phyloP scores from a whole-genome alignment of 73 alveolate genomes.

The Paramecium tetraurelia region DNA sequence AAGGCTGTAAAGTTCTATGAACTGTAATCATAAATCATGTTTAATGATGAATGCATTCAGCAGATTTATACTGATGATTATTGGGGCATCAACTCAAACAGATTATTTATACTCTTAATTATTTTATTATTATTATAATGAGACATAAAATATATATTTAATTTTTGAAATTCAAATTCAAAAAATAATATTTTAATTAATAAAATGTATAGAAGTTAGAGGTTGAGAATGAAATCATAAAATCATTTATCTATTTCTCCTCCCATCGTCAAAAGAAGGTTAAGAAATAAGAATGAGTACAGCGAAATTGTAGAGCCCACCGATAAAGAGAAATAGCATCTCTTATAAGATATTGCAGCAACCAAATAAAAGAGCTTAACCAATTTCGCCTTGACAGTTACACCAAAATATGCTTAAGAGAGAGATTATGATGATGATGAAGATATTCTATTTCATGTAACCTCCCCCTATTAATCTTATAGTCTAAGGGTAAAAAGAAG shows the following conservation, averaged over 20 bases:
- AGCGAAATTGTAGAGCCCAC: constrained; percentile 10
- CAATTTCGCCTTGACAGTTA: neutral
- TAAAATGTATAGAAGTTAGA: constrained; percentile 35
- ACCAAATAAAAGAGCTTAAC: constrained; percentile 43
- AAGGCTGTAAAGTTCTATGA: constrained; percentile 40
- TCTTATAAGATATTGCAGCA: constrained; percentile 6
- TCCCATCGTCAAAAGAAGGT: constrained; percentile 4
- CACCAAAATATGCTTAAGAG: constrained; percentile 40
- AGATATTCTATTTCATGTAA: constrained; percentile 30
- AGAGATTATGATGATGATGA: constrained; percentile 47
- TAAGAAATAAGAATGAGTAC: constrained; percentile 31
- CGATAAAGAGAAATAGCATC: constrained; percentile 1
- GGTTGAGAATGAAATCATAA: constrained; percentile 27
- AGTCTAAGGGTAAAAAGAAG: constrained; percentile 75
- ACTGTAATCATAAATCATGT: constrained; percentile 29
- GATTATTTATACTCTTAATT: neutral
- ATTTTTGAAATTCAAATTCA: neutral
- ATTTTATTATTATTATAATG: neutral
- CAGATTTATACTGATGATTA: neutral
- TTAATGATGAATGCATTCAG: constrained; percentile 49
- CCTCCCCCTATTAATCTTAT: neutral
- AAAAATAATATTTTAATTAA: neutral
- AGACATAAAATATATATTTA: neutral
- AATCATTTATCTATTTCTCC: constrained; percentile 41
- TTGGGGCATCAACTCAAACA: neutral